These are phyloP conservation scores for Anacardium occidentale DNA, from an alignment of 345 rosid genomes.

Conservation along the genomic window DNA sequence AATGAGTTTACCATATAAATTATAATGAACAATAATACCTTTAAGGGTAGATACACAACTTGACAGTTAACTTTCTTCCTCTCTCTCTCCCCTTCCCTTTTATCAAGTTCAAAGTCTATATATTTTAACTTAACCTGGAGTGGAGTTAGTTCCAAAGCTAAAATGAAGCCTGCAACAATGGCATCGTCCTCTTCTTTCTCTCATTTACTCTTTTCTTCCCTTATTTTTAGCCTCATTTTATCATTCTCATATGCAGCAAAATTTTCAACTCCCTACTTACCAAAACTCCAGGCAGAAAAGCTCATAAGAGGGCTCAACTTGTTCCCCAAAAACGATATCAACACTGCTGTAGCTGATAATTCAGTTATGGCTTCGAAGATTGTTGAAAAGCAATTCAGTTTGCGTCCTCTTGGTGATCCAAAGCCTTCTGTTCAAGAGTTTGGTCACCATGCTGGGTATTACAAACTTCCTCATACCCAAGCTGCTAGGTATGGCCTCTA, in stretches of 20 bases:
- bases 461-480: constrained; percentile 58
- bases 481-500: constrained; percentile 57
- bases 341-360: constrained; percentile 22
- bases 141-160: background rate
- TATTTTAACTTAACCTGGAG: background rate
- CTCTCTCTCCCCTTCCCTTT: background rate
- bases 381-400: constrained; percentile 42
- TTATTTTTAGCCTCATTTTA: constrained; percentile 1
- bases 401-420: constrained; percentile 27
- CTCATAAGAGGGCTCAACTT: constrained; percentile 56
- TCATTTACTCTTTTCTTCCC: background rate
- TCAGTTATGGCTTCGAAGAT: constrained; percentile 16
- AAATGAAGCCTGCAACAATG: constrained; percentile 14
- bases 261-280: constrained; percentile 15
- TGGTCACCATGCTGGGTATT: constrained; percentile 85
- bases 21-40: background rate
- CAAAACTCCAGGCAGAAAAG: constrained; percentile 42
- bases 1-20: background rate
- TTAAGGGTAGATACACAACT: background rate
- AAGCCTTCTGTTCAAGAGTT: constrained; percentile 58
- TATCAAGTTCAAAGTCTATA: background rate
- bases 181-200: constrained; percentile 10
- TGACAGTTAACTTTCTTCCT: background rate
- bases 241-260: constrained; percentile 17
- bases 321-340: constrained; percentile 40